Conservation (phyloP, 2,329 filamentous ascomycete genomes). For the Aspergillus alliaceus region DNA sequence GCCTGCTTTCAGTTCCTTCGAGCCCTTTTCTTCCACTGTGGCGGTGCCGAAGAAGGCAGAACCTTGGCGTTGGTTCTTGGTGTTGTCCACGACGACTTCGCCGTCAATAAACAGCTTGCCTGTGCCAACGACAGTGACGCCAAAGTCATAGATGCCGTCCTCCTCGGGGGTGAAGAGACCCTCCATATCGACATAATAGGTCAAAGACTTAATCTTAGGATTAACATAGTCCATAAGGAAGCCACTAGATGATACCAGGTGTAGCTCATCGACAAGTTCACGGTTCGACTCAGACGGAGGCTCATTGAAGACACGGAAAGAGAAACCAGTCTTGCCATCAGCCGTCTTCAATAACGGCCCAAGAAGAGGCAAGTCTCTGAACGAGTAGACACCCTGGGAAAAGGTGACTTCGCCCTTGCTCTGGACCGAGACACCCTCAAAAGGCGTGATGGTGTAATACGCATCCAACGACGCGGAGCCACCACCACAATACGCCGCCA, state of each 20-base stretch:
- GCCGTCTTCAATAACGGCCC: conserved; percentile 53
- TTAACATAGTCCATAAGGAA: conserved; percentile 57
- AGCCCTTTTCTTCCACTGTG: conserved; percentile 63
- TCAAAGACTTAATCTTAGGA: conserved; percentile 51
- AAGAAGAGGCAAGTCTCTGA: conserved; percentile 63
- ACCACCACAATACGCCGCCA: conserved; percentile 57
- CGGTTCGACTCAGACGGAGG: conserved; percentile 51
- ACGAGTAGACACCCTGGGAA: conserved; percentile 63
- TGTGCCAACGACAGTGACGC: conserved; percentile 65
- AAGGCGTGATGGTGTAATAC: conserved; percentile 48
- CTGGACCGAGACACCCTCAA: conserved; percentile 43
- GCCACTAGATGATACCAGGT: conserved; percentile 45
- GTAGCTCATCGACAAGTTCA: conserved; percentile 52
- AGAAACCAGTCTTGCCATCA: conserved; percentile 59
- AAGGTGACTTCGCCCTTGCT: conserved; percentile 46
- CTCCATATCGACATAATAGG: conserved; percentile 64
- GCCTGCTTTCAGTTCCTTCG: conserved; percentile 58
- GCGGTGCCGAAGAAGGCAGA: conserved; percentile 66
- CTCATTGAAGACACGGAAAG: conserved; percentile 63
- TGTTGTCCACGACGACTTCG: conserved; percentile 64
- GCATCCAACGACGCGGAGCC: conserved; percentile 59
- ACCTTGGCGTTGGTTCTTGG: conserved; percentile 62
- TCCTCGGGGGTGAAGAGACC: conserved; percentile 61
- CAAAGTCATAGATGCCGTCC: conserved; percentile 63
- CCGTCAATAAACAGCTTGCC: conserved; percentile 66